Conservation (phyloP, 1,284 basidiomycete genomes). For the Cutaneotrichosporon cyanovorans region DNA sequence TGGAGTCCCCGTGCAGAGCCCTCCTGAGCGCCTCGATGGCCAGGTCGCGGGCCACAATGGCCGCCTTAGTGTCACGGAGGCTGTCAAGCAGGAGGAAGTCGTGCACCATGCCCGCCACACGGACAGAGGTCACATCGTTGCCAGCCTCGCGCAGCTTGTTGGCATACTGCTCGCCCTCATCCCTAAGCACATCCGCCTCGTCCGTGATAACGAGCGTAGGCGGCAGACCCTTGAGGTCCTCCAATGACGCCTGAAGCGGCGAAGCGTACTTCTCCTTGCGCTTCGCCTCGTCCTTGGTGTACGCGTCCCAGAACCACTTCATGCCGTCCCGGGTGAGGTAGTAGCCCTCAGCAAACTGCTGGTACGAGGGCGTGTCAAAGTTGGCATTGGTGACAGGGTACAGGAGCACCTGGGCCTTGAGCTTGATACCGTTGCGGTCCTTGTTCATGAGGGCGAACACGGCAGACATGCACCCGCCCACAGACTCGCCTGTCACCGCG, state of each 20-base stretch:
- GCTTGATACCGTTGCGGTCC: slow-evolving; percentile 4
- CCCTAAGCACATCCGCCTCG: slow-evolving; percentile 16
- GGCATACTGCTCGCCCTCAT: slow-evolving; percentile 13
- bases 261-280: slow-evolving; percentile 4
- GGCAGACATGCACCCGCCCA: slow-evolving; percentile 15
- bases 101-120: slow-evolving; percentile 13
- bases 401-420: slow-evolving; percentile 8
- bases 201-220: slow-evolving; percentile 13
- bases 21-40: too few relatives aligned
- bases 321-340: slow-evolving; percentile 14
- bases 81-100: slow-evolving; percentile 17
- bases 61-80: slow-evolving; percentile 10
- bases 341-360: slow-evolving; percentile 12
- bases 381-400: slow-evolving; percentile 14
- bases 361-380: slow-evolving; percentile 12
- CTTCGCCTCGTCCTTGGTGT: slow-evolving; percentile 1
- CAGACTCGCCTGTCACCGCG: slow-evolving; percentile 12
- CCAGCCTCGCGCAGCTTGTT: slow-evolving; percentile 11
- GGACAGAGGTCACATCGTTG: slow-evolving; percentile 7
- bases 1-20: too few relatives aligned
- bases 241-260: slow-evolving; percentile 6
- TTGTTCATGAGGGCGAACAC: slow-evolving; percentile 8
- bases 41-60: too few relatives aligned
- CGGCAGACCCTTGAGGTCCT: slow-evolving; percentile 8
- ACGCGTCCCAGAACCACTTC: slow-evolving; percentile 21